Percentiles rank a stretch among this genome's conserved stretches.
phyloP scores from a whole-genome alignment of 169 alveolate genomes.

The Amoebophrya sp. region DNA sequence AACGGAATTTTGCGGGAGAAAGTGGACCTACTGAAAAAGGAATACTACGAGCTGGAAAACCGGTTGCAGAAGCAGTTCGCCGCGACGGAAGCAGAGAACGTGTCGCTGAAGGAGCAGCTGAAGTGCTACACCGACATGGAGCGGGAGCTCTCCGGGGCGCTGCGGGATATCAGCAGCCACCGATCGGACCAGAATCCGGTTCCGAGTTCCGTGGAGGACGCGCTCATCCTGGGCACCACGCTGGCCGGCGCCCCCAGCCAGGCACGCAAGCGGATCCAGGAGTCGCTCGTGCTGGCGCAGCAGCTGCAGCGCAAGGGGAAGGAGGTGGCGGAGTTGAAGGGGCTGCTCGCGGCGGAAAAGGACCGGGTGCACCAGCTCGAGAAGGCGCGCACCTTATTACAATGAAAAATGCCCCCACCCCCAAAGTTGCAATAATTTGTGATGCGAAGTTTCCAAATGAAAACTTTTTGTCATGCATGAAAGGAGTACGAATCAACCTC shows the following conservation, averaged over 20 bases:
- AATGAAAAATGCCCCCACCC: no score
- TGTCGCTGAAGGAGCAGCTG: background rate
- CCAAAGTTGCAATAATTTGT: no score
- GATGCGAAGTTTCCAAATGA: no score
- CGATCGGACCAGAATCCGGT: background rate
- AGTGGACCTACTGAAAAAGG: background rate
- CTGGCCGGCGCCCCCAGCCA: background rate
- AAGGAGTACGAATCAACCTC: no score
- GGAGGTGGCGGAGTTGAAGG: background rate
- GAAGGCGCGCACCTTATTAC: no score
- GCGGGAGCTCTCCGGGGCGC: background rate
- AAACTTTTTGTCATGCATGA: no score
- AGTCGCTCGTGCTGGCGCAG: background rate
- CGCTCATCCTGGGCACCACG: background rate
- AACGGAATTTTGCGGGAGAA: background rate
- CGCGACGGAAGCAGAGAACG: background rate
- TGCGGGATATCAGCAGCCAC: background rate
- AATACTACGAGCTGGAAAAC: background rate
- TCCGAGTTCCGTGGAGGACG: background rate
- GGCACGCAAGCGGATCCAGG: background rate
- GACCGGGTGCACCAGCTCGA: background rate
- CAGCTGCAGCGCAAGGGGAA: background rate
- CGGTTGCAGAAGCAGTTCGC: background rate
- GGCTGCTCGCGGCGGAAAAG: background rate
- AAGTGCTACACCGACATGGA: background rate